phyloP scores from a whole-genome alignment of 805 yeast genomes.

The Candida peoriensis region DNA sequence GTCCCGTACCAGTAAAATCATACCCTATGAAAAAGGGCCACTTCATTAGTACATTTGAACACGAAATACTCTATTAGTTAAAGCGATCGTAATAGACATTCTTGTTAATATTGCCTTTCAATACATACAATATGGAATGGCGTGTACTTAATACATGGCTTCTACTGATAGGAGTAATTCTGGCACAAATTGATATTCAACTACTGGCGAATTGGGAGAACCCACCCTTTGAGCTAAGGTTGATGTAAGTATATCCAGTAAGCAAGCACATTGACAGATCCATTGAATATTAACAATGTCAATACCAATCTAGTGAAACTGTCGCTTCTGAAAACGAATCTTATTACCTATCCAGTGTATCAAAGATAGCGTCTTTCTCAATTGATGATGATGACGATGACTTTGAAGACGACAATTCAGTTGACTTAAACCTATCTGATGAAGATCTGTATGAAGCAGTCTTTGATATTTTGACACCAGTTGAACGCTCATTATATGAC shows the following conservation, averaged over 20 bases:
- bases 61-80: too few species aligned
- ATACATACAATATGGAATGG: too few species aligned
- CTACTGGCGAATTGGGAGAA: conserved; percentile 24
- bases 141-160: too few species aligned
- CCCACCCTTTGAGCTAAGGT: conserved; percentile 23
- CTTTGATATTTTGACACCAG: conserved; percentile 13
- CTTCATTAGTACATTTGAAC: too few species aligned
- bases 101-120: too few species aligned
- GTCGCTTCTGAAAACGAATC: conserved; percentile 22
- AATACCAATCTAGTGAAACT: conserved; percentile 17
- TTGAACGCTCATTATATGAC: conserved; percentile 18
- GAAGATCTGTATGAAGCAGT: conserved; percentile 16
- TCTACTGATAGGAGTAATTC: neutral
- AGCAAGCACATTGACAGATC: neutral
- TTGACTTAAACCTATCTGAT: conserved; percentile 7
- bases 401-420: conserved; percentile 1
- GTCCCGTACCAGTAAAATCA: too few species aligned
- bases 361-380: conserved; percentile 10
- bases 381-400: conserved; percentile 10
- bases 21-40: too few species aligned
- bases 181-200: conserved; percentile 17
- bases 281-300: conserved; percentile 2
- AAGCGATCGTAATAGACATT: too few species aligned
- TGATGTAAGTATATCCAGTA: conserved; percentile 17
- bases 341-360: conserved; percentile 9